Evolutionary conservation across 345 rosid species (phyloP).

Genomic region (Gossypium mustelinum): DNA sequence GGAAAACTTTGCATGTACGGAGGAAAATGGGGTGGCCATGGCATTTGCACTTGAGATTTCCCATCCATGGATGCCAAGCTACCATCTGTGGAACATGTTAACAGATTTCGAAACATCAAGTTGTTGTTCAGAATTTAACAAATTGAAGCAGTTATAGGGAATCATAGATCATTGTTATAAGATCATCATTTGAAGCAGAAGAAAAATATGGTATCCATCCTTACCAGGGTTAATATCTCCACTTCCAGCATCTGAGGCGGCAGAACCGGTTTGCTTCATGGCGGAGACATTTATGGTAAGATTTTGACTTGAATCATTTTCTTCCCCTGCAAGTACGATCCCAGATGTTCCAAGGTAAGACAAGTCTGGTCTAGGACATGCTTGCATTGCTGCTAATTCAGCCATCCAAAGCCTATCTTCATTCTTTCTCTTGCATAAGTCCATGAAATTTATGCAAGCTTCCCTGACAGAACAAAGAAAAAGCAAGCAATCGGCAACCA

Average conservation of each 20-base stretch:
- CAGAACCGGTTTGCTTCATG: slow-evolving; percentile 37
- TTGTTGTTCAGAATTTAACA: not conserved
- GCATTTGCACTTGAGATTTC: slow-evolving; percentile 50
- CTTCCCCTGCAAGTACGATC: slow-evolving; percentile 71
- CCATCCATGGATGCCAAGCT: slow-evolving; percentile 36
- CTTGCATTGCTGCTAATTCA: slow-evolving; percentile 92
- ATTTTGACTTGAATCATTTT: slow-evolving; percentile 39
- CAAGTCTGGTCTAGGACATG: slow-evolving; percentile 62
- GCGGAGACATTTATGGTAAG: slow-evolving; percentile 25
- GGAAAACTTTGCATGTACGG: slow-evolving; percentile 80
- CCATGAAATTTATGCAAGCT: slow-evolving; percentile 84
- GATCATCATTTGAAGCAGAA: slow-evolving; percentile 9
- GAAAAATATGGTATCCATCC: not conserved
- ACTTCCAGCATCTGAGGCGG: slow-evolving; percentile 41
- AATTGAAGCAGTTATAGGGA: not conserved
- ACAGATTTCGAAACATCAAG: slow-evolving; percentile 13
- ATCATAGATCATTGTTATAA: not conserved
- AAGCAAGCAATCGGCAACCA: not conserved
- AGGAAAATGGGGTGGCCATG: slow-evolving; percentile 76
- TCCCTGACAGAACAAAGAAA: slow-evolving; percentile 44
- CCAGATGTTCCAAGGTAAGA: slow-evolving; percentile 78
- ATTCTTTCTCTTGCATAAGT: slow-evolving; percentile 91
- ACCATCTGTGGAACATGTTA: slow-evolving; percentile 32
- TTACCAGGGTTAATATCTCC: slow-evolving; percentile 57
- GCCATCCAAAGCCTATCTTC: slow-evolving; percentile 93